Base-by-base conservation (phyloP, 2,329 filamentous ascomycete genomes). In the Trichoderma sp. region DNA sequence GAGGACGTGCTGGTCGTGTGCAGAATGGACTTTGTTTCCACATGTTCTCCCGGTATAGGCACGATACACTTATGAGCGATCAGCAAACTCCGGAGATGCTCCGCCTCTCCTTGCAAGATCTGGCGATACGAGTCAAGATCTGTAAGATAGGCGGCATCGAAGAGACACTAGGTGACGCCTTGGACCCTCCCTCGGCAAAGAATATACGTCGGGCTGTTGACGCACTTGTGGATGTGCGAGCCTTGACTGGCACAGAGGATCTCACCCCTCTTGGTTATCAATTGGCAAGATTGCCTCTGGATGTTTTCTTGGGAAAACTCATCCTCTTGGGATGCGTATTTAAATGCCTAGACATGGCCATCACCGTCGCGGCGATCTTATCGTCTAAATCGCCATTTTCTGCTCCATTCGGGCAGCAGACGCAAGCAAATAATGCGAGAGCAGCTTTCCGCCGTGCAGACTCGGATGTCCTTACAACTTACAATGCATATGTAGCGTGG, bases 1-100 rank as follows among this genome's bases (percentile, higher is more conserved):
- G 96, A 78, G 97, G 97, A 75, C 92, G 97, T 87, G 97, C 97
- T 73, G 97, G 97, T 53, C 94, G 97, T 89, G 97, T 99, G 1
- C 96, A 98, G 83, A 92, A 97, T 80, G 97, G 97, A 8, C 87
- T 98, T 0, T 98, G 97, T 84, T 98, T 98, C 84, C 97, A 99
- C 81, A 88, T 99, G 76, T 98, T 98, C 82, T 98, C 97, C 1
- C 97, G 93, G 80, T 90, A 95, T 80, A 91, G 96, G 8, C 95
- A 98, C 81, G 95, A 98, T 81, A 91, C 91, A 75, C 83, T 93
- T 79, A 95, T 98, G 89, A 92, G 92, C 68, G 95, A 97, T 77
- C 95, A 98, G 81, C 97, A 98, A 85, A 98, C 95, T 0, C 97
- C 97, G 0, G 97, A 99, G 83, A 97, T 99, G 91, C 90, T 99